Conservation (phyloP, 345 rosid genomes). For the Euphorbia peplus region DNA sequence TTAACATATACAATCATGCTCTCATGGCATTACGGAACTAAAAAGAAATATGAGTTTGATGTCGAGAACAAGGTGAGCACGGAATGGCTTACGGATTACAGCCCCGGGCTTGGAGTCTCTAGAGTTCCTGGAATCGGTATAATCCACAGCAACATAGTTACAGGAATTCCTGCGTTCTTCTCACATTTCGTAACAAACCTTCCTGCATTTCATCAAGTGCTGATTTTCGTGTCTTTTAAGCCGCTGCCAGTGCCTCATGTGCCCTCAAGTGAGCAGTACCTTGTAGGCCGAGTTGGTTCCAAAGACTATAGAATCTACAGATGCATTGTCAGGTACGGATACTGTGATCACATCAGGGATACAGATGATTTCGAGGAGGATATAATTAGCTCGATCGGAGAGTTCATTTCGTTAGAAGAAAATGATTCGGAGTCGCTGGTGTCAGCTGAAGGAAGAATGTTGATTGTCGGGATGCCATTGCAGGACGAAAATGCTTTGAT, state of each 20-base stretch:
- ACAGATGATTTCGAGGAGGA: conserved; percentile 55
- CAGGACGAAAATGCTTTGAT: conserved; percentile 29
- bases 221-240: conserved; percentile 63
- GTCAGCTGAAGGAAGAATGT: conserved; percentile 39
- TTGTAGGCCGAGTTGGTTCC: conserved; percentile 49
- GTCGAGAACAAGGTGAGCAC: conserved; percentile 49
- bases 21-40: conserved; percentile 57
- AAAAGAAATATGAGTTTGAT: conserved; percentile 54
- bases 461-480: conserved; percentile 29
- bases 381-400: conserved; percentile 46
- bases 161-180: conserved; percentile 60
- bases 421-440: conserved; percentile 28
- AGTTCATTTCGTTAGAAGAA: conserved; percentile 55
- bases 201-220: conserved; percentile 60
- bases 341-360: conserved; percentile 42
- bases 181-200: conserved; percentile 57
- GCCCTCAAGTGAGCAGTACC: conserved; percentile 33
- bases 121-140: conserved; percentile 62
- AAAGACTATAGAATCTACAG: conserved; percentile 41
- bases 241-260: conserved; percentile 49
- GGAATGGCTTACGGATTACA: conserved; percentile 53
- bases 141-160: conserved; percentile 43
- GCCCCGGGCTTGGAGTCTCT: conserved; percentile 51
- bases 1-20: conserved; percentile 47
- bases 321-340: conserved; percentile 60